phyloP scores from a whole-genome alignment of 2,329 filamentous ascomycete genomes.

The Alternaria dauci region DNA sequence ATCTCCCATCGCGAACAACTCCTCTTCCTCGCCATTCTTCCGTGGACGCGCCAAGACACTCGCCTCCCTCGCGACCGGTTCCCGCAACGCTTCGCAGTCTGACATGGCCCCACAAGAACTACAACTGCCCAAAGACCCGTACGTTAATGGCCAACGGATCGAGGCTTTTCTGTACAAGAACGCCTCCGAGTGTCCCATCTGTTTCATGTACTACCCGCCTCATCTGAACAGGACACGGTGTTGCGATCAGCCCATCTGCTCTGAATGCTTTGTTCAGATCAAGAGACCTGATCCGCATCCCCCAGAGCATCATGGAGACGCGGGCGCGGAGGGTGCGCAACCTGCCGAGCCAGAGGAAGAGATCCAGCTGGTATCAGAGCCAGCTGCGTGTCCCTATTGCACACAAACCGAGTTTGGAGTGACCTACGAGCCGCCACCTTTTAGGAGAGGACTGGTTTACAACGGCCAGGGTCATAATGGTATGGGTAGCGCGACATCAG shows the following conservation, averaged over 20 bases:
- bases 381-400: slow-evolving; percentile 92
- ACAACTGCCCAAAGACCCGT: slow-evolving; percentile 80
- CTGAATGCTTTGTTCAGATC: slow-evolving; percentile 98
- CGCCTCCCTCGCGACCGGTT: slow-evolving; percentile 79
- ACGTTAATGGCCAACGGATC: slow-evolving; percentile 91
- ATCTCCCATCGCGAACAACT: slow-evolving; percentile 58
- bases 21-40: slow-evolving; percentile 65
- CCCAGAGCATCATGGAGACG: slow-evolving; percentile 72
- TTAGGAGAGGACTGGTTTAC: slow-evolving; percentile 83
- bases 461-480: slow-evolving; percentile 62
- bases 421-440: slow-evolving; percentile 90
- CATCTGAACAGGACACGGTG: slow-evolving; percentile 94
- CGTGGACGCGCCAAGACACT: slow-evolving; percentile 89
- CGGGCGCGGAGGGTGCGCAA: slow-evolving; percentile 42
- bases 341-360: slow-evolving; percentile 60
- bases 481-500: slow-evolving; percentile 66
- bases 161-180: slow-evolving; percentile 96
- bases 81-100: slow-evolving; percentile 73
- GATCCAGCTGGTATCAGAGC: slow-evolving; percentile 82
- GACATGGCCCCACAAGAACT: slow-evolving; percentile 81
- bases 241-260: slow-evolving; percentile 96
- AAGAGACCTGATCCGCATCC: slow-evolving; percentile 92
- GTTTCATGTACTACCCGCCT: slow-evolving; percentile 93
- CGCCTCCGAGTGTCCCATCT: slow-evolving; percentile 90
- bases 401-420: slow-evolving; percentile 94